Conservation (phyloP, 1,139 yeast species). For the Protomyces arabidopsidicola region DNA sequence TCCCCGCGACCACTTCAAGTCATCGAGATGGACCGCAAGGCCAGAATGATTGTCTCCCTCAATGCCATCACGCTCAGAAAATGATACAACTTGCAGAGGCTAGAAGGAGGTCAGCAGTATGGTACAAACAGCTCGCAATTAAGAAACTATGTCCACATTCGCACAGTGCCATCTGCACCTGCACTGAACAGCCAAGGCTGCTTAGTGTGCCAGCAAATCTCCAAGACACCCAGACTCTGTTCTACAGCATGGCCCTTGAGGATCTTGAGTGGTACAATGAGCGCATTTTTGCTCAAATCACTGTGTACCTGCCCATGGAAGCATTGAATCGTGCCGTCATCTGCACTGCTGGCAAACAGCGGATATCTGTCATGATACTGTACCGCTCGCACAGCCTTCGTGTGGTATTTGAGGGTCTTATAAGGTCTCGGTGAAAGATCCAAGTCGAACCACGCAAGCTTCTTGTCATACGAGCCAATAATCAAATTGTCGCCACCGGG, state of each 20-base stretch:
- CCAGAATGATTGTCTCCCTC: too few species aligned
- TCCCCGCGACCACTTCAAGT: too few species aligned
- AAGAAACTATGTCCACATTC: conserved; percentile 70
- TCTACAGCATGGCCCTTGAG: conserved; percentile 84
- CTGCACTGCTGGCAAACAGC: conserved; percentile 91
- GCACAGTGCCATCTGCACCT: conserved; percentile 97
- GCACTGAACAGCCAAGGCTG: conserved; percentile 98
- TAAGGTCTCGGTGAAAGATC: conserved; percentile 87
- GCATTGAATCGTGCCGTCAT: conserved; percentile 87
- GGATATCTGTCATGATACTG: conserved; percentile 85
- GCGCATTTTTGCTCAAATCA: conserved; percentile 90
- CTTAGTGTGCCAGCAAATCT: conserved; percentile 91
- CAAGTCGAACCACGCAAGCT: conserved; percentile 95
- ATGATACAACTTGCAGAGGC: too few species aligned
- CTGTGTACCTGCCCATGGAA: conserved; percentile 97
- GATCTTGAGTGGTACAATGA: conserved; percentile 92
- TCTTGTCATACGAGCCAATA: conserved; percentile 89
- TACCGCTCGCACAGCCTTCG: conserved; percentile 85
- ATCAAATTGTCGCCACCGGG: conserved; percentile 87
- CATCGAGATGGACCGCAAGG: too few species aligned
- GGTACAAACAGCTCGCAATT: too few species aligned
- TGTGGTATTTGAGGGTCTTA: conserved; percentile 91
- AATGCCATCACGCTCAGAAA: too few species aligned
- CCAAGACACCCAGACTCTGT: conserved; percentile 81
- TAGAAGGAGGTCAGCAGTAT: too few species aligned